Conservation (phyloP, 768 basidiomycete species). For the Phylloporus sp. region DNA sequence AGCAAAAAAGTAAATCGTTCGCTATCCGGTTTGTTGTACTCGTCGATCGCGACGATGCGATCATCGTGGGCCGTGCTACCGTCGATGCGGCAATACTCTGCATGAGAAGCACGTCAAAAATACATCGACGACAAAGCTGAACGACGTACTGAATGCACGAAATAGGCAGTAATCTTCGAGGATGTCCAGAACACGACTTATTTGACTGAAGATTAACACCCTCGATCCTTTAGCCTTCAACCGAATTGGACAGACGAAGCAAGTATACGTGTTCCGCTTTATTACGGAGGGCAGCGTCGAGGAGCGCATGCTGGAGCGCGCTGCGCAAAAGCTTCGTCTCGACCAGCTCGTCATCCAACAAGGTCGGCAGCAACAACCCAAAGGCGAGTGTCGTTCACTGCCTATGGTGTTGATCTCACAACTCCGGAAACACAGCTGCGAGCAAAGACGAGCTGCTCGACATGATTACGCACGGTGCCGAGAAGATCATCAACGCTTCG, state of each 20-base stretch:
- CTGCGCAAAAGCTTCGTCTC: constrained; percentile 89
- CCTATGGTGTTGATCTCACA: neutral
- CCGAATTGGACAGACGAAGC: constrained; percentile 89
- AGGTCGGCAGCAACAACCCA: constrained; percentile 76
- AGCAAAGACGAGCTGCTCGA: constrained; percentile 95
- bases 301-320: constrained; percentile 83
- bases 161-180: constrained; percentile 97
- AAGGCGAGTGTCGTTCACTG: constrained; percentile 44
- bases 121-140: neutral
- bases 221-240: constrained; percentile 96
- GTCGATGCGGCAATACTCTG: constrained; percentile 96
- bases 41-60: constrained; percentile 92
- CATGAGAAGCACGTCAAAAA: constrained; percentile 1
- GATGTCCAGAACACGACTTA: constrained; percentile 97
- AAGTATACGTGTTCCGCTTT: constrained; percentile 85
- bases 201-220: constrained; percentile 96
- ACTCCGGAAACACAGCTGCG: constrained; percentile 48
- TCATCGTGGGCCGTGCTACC: constrained; percentile 96
- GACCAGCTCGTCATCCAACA: constrained; percentile 98
- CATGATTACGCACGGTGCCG: constrained; percentile 97
- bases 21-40: constrained; percentile 90
- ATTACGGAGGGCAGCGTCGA: constrained; percentile 87
- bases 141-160: constrained; percentile 69
- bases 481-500: constrained; percentile 84
- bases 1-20: constrained; percentile 97